Evolutionary conservation across 345 rosid genomes (phyloP), one percentile per base, ranked within the genome.

Genomic region (Ceriops tagal): DNA sequence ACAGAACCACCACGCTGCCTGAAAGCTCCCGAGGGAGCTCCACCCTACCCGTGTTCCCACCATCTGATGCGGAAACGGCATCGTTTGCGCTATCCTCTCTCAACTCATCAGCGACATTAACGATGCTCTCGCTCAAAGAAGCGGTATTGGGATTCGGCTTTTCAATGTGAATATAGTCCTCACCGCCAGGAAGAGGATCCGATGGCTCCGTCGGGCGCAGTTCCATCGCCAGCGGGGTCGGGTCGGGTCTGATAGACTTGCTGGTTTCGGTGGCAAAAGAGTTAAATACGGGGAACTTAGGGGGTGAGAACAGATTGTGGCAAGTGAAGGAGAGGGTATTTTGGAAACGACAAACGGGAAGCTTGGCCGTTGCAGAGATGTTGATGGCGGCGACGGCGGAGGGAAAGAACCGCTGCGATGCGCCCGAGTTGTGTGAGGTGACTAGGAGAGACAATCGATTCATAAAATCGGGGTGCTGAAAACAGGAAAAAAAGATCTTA

Each of bases 121-220:
- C 92, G 65, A 88, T 83, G 83, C 96, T 92, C 78, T 86, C 96
- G 70, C 96, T 79, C 67, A 90, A 79, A 3, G 77, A 66, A 62
- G 80, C 83, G 13, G 68, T 80, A 58, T 72, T 64, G 19, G 85
- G 84, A 53, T 64, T 77, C 16, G 95, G 91, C 53, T 77, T 86
- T 32, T 90, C 98, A 75, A 92, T 80, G 82, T 88, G 91, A 75
- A 92, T 82, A 71, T 83, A 92, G 69, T 92, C 97, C 61, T 89
- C 96, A 2, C 71, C 75, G 1, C 60, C 57, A 43, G 80, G 37
- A 53, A 67, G 87, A 28, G 75, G 60, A 9, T 49, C 49, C 65
- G 52, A 51, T n/a, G 67, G 58, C 61, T 87, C 84, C 58, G 77
- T 69, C 37, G 81, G 69, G 51, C 55, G 57, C 58, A 81, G 67